phyloP scores from a whole-genome alignment of 805 yeast species.

The Groenewaldozyma tartarivorans region DNA sequence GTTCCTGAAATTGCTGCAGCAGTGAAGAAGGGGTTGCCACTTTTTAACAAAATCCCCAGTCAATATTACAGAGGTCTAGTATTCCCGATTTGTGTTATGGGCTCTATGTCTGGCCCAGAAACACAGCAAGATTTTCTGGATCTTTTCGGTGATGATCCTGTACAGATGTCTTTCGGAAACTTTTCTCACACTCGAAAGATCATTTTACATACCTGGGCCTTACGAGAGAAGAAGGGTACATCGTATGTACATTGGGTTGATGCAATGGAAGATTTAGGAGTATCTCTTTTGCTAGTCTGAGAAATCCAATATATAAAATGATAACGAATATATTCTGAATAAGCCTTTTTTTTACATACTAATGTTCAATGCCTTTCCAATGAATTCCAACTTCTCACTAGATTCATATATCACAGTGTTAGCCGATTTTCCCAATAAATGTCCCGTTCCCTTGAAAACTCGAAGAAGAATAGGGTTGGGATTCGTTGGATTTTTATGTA shows the following conservation, averaged over 20 bases:
- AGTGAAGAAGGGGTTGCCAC: conserved; percentile 2
- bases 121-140: neutral
- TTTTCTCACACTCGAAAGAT: conserved; percentile 1
- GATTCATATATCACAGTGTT: conserved; percentile 1
- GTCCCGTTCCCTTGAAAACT: conserved; percentile 3
- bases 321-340: too few relatives aligned
- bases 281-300: conserved; percentile 4
- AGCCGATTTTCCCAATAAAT: conserved; percentile 1
- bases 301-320: too few relatives aligned
- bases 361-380: too few relatives aligned
- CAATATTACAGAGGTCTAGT: conserved; percentile 8
- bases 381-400: conserved; percentile 5
- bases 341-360: too few relatives aligned
- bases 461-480: conserved; percentile 2
- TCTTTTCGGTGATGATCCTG: neutral
- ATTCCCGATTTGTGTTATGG: conserved; percentile 6
- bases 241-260: conserved; percentile 4
- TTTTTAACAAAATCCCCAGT: conserved; percentile 3
- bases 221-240: neutral
- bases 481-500: conserved; percentile 3
- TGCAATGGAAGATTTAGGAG: conserved; percentile 5
- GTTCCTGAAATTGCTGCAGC: conserved; percentile 6
- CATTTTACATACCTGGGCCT: conserved; percentile 5
- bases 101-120: conserved; percentile 5
- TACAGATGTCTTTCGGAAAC: conserved; percentile 5